Percentiles rank a stretch among this genome's conserved stretches.
These are phyloP conservation scores for Lichtheimia ramosa DNA, from an alignment of 371 early-diverging fungal genomes.

Conservation along the genomic window DNA sequence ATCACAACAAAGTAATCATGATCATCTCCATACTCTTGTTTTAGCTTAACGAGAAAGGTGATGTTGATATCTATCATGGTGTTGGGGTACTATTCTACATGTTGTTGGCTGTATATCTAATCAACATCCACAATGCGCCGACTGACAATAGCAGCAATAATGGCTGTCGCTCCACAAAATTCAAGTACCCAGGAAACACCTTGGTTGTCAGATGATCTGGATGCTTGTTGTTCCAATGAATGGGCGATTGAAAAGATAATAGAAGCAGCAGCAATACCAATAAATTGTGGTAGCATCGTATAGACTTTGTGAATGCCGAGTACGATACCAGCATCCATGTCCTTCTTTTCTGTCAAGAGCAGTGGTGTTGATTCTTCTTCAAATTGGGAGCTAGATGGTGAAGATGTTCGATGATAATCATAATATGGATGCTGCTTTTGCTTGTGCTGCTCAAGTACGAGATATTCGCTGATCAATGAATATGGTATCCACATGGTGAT, in stretches of 20 bases:
- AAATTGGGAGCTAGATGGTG: neutral
- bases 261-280: constrained; percentile 48
- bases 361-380: constrained; percentile 11
- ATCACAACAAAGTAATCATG: too few species aligned
- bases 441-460: constrained; percentile 37
- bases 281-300: constrained; percentile 76
- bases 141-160: constrained; percentile 49
- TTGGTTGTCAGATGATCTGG: constrained; percentile 11
- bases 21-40: too few species aligned
- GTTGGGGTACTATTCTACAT: too few species aligned
- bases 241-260: constrained; percentile 46
- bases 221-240: neutral
- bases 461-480: constrained; percentile 70
- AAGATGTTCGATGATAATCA: neutral
- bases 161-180: constrained; percentile 59
- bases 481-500: constrained; percentile 77
- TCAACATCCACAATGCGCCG: constrained; percentile 16
- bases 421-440: neutral
- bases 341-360: neutral
- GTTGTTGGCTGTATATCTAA: too few species aligned
- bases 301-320: constrained; percentile 83
- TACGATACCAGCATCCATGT: constrained; percentile 60
- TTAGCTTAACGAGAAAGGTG: too few species aligned
- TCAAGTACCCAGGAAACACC: constrained; percentile 50
- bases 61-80: too few species aligned